A percentile compares a stretch with the other conserved stretches of the same genome.
Evolutionary conservation across 2,329 filamentous ascomycete genomes (phyloP).

Genomic region (Neodidymelliopsis sp.): DNA sequence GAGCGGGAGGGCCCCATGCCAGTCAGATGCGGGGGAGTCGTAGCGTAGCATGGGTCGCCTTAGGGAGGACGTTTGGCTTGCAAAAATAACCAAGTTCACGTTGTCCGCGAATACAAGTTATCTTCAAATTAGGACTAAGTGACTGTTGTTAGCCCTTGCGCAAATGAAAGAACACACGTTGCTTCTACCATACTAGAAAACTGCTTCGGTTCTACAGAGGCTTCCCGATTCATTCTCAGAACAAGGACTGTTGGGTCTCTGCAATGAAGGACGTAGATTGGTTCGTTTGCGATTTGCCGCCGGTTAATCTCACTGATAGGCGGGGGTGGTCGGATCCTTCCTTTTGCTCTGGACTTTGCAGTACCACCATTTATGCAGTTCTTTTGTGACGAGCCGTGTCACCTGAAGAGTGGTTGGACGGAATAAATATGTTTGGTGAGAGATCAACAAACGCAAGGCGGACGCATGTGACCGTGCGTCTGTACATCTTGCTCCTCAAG

Average conservation of each 20-base stretch:
- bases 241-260: too few species aligned
- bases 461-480: constrained; percentile 1
- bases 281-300: constrained; percentile 7
- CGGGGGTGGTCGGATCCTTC: constrained; percentile 1
- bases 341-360: constrained; percentile 7
- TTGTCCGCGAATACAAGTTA: too few species aligned
- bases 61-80: too few species aligned
- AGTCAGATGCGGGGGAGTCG: constrained; percentile 29
- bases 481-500: not conserved
- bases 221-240: too few species aligned
- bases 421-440: constrained; percentile 9
- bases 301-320: constrained; percentile 10
- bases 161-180: too few species aligned
- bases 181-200: too few species aligned
- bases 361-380: constrained; percentile 13
- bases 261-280: too few species aligned
- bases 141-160: too few species aligned
- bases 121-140: too few species aligned
- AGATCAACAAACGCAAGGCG: constrained; percentile 10
- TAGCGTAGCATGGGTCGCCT: constrained; percentile 18
- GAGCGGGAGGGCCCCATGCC: constrained; percentile 56
- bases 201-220: too few species aligned
- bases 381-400: constrained; percentile 5
- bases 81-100: too few species aligned
- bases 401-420: constrained; percentile 19